Evolutionary conservation across 306 rosid species (phyloP), one percentile per base, ranked within the genome.

Genomic region (Cicer chorassanicum): DNA sequence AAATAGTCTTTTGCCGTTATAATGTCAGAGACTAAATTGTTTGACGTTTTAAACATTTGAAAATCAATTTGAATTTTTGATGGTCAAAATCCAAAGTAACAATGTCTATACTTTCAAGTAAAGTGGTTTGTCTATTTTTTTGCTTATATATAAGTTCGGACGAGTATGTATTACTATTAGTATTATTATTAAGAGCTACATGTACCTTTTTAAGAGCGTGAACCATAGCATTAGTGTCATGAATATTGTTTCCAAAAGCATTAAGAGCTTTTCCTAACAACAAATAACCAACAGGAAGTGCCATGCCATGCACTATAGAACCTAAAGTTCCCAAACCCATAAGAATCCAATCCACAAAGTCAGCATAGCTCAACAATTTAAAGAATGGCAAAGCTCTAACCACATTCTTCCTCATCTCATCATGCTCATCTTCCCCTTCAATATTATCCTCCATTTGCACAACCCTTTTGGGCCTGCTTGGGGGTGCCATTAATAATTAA

Each of bases 271-370:
- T 90, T 29, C 98, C 98, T 34, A 90, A 82, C 75, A 93, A 76
- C 2, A 90, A 56, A 76, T 93, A 93, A 0, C 98, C 98, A 65
- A 90, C 74, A 6, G 98, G 97, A 69, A 82, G 85, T 73, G 98
- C 97, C 93, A 89, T 89, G 71, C 98, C 98, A 81, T 93, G 98
- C 46, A 93, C 90, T 55, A 85, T 13, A 0, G 98, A 82, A 55
- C 98, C 98, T 16, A 93, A 8, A 1, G 76, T 42, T 41, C 97
- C 98, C 65, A 90, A 44, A 45, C 79, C 85, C 95, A 90, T 93
- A 29, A 93, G 78, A 82, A 64, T 53, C 98, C 97, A 93, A 16
- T 93, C 95, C 48, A 82, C 72, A 43, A 70, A 4, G 55, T 93
- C 97, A 54, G 90, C 98, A 81, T 86, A 86, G 75, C 91, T 87